These are phyloP conservation scores for Linderniella brevidens DNA, from an alignment of 257 asterid species.

Conservation along the genomic window DNA sequence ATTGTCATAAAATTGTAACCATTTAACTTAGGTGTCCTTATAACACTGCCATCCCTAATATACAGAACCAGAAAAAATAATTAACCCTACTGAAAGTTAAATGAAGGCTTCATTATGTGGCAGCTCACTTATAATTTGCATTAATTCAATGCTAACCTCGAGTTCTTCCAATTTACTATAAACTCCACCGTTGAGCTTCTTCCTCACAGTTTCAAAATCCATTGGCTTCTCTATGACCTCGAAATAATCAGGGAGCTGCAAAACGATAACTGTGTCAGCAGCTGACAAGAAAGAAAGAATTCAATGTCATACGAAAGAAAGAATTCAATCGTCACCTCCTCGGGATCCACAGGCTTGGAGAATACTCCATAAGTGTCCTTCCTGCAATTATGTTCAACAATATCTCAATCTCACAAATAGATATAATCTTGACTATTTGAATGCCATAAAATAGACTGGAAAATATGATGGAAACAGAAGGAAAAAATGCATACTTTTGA, in stretches of 20 bases:
- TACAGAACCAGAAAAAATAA: no score
- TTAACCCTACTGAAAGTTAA: no score
- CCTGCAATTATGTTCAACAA: slow-evolving; percentile 33
- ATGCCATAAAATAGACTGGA: slow-evolving; percentile 9
- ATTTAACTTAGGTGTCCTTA: no score
- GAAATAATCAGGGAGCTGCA: slow-evolving; percentile 96
- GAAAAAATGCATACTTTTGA: slow-evolving; percentile 63
- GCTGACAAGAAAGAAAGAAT: slow-evolving; percentile 3
- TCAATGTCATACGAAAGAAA: slow-evolving; percentile 2
- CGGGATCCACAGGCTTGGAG: slow-evolving; percentile 85
- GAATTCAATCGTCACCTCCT: slow-evolving; percentile 65
- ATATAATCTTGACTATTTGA: neutral
- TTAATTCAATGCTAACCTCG: slow-evolving; percentile 49
- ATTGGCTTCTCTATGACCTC: slow-evolving; percentile 74
- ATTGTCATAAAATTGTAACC: no score
- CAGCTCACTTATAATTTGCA: neutral
- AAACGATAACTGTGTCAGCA: slow-evolving; percentile 16
- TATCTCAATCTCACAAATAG: slow-evolving; percentile 6
- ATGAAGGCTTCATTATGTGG: no score
- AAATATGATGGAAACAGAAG: slow-evolving; percentile 11
- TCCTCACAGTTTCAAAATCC: slow-evolving; percentile 90
- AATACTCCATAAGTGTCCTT: slow-evolving; percentile 88
- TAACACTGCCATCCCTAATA: no score
- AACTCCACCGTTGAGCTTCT: slow-evolving; percentile 47
- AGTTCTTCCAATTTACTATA: slow-evolving; percentile 56